Evolutionary conservation across 2,329 filamentous ascomycete species (phyloP).

Genomic region (Fusarium brachygibbosum): DNA sequence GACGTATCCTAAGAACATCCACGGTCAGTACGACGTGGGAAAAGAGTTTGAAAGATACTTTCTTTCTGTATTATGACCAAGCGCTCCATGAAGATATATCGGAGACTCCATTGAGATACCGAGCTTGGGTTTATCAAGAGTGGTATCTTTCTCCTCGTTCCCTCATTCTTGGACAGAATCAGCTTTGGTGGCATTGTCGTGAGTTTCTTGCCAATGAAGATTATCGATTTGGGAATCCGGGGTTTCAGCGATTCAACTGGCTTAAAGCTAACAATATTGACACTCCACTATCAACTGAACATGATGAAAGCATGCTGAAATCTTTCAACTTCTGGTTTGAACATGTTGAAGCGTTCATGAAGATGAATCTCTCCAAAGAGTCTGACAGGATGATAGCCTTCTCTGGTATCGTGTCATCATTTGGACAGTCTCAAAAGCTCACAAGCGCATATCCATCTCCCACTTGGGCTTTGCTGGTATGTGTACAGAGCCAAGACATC

Average conservation of each 20-base stretch:
- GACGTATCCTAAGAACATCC: not conserved
- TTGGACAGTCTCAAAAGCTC: not conserved
- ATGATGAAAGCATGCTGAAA: not conserved
- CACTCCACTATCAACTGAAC: not conserved
- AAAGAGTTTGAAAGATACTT: not conserved
- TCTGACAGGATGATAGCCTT: not conserved
- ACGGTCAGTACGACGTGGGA: not conserved
- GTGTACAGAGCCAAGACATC: no score
- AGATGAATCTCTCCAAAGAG: not conserved
- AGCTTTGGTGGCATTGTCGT: slow-evolving; percentile 11
- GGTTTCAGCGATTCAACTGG: not conserved
- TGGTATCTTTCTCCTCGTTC: slow-evolving; percentile 3
- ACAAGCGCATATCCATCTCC: not conserved
- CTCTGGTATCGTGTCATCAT: not conserved
- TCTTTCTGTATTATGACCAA: not conserved
- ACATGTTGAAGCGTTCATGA: not conserved
- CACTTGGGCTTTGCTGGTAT: not conserved
- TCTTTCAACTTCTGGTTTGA: not conserved
- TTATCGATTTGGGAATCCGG: not conserved
- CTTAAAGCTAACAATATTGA: not conserved
- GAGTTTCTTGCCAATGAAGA: not conserved
- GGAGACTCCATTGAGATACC: not conserved
- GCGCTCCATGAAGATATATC: not conserved
- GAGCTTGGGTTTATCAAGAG: slow-evolving; percentile 9
- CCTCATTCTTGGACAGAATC: not conserved